These are phyloP conservation scores for Prunus kanzakura DNA, from an alignment of 306 rosid species.

Conservation along the genomic window DNA sequence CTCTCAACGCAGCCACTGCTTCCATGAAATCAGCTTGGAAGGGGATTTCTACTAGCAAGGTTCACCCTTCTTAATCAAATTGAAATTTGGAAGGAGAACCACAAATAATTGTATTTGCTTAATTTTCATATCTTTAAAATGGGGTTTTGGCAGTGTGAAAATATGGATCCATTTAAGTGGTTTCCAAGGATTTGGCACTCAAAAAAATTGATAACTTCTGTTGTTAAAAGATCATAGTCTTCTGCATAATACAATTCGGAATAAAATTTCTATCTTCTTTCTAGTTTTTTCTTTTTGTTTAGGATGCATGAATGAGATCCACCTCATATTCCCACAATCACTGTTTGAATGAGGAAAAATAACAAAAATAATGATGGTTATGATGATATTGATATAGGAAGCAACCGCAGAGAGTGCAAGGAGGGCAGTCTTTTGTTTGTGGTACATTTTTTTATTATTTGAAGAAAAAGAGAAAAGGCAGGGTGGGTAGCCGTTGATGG, in stretches of 20 bases:
- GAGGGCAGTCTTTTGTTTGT: background rate
- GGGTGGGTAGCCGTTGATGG: background rate
- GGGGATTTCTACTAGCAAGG: slow-evolving; percentile 65
- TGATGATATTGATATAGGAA: background rate
- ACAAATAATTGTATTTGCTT: background rate
- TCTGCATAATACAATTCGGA: background rate
- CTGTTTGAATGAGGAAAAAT: no score
- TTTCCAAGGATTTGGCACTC: background rate
- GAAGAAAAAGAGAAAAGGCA: background rate
- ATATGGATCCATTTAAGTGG: background rate
- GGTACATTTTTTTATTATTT: background rate
- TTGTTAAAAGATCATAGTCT: background rate
- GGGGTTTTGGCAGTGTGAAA: background rate
- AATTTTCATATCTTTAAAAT: background rate
- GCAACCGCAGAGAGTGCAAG: no score
- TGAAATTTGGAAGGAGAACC: no score
- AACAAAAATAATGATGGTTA: no score
- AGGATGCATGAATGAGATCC: background rate
- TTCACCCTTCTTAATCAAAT: slow-evolving; percentile 67
- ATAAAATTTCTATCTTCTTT: background rate
- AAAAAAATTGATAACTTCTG: no score
- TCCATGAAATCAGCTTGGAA: slow-evolving; percentile 93
- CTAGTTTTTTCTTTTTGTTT: background rate
- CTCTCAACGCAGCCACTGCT: slow-evolving; percentile 70
- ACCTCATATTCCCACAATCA: background rate